Base-by-base conservation (phyloP, 805 yeast genomes). In the Candida namnaoensis region DNA sequence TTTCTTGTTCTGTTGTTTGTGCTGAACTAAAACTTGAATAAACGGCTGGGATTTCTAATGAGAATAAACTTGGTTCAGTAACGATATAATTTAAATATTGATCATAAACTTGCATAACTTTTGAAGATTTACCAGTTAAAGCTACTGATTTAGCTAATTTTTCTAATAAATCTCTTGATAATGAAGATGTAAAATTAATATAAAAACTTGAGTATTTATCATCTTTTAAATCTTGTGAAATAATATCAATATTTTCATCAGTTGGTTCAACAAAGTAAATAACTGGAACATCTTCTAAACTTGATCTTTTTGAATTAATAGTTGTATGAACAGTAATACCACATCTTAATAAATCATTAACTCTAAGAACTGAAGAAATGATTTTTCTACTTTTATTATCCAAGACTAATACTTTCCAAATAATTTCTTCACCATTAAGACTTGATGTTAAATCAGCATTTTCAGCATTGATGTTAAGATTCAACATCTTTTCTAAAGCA, bases 201-300 rank as follows among this genome's bases (percentile, higher is more conserved):
- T 86, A 88, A 55, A 74, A 81, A 27, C 78, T 76, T 34, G 87
- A 85, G 58, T 93, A 93, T 49, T 80, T 78, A 46, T 86, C 95
- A 36, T 67, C 66, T 28, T 76, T 74, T 42, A 93, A 63, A 58
- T 93, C 99, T 39, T 76, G 72, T 10, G 86, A 74, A 33, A 93
- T 84, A 30, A 64, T 56, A 28, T 74, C 65, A 35, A 93, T 69
- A 57, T 93, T 93, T 38, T 77, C 91, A 26, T 72, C 66, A 0
- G 93, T 84, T 6, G 99, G 98, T 44, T 84, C 83, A 32, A 93
- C 82, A 52, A 93, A 91, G 63, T 93, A 93, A 37, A 93, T 77
- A 4, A 80, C 98, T 1, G 98, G 97, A 12, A 91, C 98, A 53
- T 93, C 99, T 2, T 95, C 90, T 40, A 93, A 70, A 1, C 91